Evolutionary conservation across 1,284 basidiomycete genomes (phyloP).

Genomic region (Sanghuangporus sanghuang): DNA sequence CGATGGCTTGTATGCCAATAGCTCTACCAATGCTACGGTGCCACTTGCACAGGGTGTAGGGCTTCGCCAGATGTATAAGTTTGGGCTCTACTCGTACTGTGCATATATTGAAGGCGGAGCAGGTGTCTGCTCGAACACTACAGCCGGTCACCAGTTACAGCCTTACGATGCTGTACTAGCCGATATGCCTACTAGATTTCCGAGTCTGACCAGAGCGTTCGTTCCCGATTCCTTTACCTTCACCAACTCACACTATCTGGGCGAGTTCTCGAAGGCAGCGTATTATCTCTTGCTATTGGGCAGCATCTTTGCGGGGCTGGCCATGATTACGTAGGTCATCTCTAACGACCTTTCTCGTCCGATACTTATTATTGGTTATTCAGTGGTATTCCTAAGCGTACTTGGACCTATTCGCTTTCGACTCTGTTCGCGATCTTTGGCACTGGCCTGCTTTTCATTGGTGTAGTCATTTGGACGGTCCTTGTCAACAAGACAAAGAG

Average conservation of each 20-base stretch:
- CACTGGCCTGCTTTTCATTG: conserved; percentile 59
- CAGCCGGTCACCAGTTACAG: conserved; percentile 50
- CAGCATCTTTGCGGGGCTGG: conserved; percentile 58
- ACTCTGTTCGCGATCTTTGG: conserved; percentile 56
- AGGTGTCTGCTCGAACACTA: conserved; percentile 62
- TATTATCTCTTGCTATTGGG: conserved; percentile 74
- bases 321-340: conserved; percentile 51
- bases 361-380: not conserved
- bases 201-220: conserved; percentile 49
- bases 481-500: conserved; percentile 58
- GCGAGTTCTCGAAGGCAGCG: conserved; percentile 57
- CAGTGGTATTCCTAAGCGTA: conserved; percentile 65
- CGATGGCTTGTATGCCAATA: conserved; percentile 54
- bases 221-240: conserved; percentile 48
- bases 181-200: conserved; percentile 64
- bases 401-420: conserved; percentile 62
- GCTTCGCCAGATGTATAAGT: conserved; percentile 66
- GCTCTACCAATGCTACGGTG: conserved; percentile 44
- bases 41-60: conserved; percentile 54
- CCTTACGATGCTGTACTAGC: conserved; percentile 56
- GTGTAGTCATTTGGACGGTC: conserved; percentile 71
- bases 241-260: conserved; percentile 56
- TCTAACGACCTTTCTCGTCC: not conserved
- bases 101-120: conserved; percentile 55
- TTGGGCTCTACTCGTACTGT: conserved; percentile 74